Conservation (phyloP, 2,329 filamentous ascomycete species). For the Colletotrichum nymphaeae region DNA sequence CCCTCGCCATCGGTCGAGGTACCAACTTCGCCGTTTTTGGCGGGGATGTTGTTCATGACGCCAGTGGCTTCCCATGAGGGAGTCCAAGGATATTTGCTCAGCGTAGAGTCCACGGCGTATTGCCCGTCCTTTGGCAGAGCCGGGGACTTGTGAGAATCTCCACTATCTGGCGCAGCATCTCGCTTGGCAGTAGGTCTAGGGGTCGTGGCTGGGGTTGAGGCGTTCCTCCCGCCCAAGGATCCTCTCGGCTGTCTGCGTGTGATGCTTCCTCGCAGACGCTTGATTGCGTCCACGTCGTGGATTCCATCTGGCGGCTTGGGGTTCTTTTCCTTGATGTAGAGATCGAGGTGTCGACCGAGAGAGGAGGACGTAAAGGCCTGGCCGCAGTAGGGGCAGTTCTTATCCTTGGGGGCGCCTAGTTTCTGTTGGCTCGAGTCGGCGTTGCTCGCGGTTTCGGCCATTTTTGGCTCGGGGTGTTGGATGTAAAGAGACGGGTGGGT, state of each 20-base stretch:
- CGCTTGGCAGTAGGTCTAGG: conserved; percentile 54
- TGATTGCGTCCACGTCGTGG: conserved; percentile 91
- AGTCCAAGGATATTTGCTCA: conserved; percentile 66
- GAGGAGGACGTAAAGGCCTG: conserved; percentile 95
- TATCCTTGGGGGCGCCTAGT: conserved; percentile 77
- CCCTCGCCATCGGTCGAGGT: conserved; percentile 40
- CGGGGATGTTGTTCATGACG: conserved; percentile 79
- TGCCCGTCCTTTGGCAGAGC: conserved; percentile 55
- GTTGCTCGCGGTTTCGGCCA: conserved; percentile 42
- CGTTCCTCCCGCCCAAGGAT: conserved; percentile 69
- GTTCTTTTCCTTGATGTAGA: conserved; percentile 95
- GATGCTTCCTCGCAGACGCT: conserved; percentile 83
- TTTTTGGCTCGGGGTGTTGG: conserved; percentile 32
- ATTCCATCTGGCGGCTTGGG: conserved; percentile 87
- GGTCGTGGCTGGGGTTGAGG: conserved; percentile 68
- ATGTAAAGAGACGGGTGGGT: not conserved
- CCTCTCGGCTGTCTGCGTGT: conserved; percentile 85
- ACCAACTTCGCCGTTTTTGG: conserved; percentile 40
- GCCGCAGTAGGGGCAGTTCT: conserved; percentile 86
- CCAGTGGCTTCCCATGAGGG: conserved; percentile 82
- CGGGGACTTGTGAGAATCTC: conserved; percentile 50
- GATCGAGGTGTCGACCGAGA: conserved; percentile 90
- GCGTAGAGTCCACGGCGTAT: conserved; percentile 57
- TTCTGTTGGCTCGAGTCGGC: conserved; percentile 54
- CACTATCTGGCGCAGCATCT: conserved; percentile 39